Evolutionary conservation across 768 basidiomycete genomes (phyloP).

Genomic region (Harrya chromipes): DNA sequence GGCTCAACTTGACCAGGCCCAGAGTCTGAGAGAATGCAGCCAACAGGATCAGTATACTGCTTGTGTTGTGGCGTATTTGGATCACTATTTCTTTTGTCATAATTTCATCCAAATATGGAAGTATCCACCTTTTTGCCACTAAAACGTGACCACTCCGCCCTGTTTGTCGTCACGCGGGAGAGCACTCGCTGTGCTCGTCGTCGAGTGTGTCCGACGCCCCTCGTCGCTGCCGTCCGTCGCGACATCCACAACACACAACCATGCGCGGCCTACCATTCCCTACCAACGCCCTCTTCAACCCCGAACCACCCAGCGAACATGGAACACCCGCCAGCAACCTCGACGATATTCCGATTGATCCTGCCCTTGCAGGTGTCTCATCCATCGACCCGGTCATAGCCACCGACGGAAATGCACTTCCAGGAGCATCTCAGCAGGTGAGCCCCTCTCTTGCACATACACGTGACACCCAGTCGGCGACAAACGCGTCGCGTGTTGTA

Average conservation of each 20-base stretch:
- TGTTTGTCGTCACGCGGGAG: slow-evolving; percentile 29
- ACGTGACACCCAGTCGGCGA: slow-evolving; percentile 21
- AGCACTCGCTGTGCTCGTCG: slow-evolving; percentile 37
- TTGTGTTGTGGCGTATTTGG: slow-evolving; percentile 31
- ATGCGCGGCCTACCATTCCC: slow-evolving; percentile 65
- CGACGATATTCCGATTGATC: slow-evolving; percentile 80
- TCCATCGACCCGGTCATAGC: slow-evolving; percentile 54
- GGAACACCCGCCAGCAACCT: slow-evolving; percentile 55
- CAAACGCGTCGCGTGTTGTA: slow-evolving; percentile 72
- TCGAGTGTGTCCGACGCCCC: slow-evolving; percentile 30
- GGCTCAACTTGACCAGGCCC: slow-evolving; percentile 24
- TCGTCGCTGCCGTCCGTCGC: slow-evolving; percentile 15
- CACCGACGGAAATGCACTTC: slow-evolving; percentile 19
- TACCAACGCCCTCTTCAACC: slow-evolving; percentile 42
- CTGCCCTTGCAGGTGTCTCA: slow-evolving; percentile 51
- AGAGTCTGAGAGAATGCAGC: slow-evolving; percentile 29
- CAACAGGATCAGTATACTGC: slow-evolving; percentile 29
- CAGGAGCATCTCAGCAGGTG: slow-evolving; percentile 33
- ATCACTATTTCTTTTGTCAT: background rate
- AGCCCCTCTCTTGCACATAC: slow-evolving; percentile 28
- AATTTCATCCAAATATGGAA: slow-evolving; percentile 14
- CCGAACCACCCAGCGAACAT: slow-evolving; percentile 56
- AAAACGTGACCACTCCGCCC: slow-evolving; percentile 29
- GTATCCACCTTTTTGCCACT: slow-evolving; percentile 8
- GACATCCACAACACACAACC: slow-evolving; percentile 8